A percentile compares a stretch with the other conserved stretches of the same genome.
phyloP scores from a whole-genome alignment of 2,329 filamentous ascomycete genomes.

The Gnomoniopsis sp. region DNA sequence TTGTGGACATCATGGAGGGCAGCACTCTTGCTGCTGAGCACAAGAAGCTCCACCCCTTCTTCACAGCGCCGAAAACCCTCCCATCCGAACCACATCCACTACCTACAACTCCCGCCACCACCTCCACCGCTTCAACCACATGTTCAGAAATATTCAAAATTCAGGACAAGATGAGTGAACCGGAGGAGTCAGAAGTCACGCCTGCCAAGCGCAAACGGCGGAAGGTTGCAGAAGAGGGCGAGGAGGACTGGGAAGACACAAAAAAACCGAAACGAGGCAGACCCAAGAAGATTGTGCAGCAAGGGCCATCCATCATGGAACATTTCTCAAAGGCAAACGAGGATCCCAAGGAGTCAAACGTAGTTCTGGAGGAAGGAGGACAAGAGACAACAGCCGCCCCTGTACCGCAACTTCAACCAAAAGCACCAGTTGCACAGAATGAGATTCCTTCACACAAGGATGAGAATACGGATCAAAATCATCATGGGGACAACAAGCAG shows the following conservation, averaged over 20 bases:
- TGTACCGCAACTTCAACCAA: background rate
- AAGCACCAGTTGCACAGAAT: background rate
- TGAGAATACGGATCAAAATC: background rate
- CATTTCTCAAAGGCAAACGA: conserved; percentile 21
- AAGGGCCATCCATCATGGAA: conserved; percentile 21
- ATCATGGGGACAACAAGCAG: background rate
- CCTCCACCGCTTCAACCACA: background rate
- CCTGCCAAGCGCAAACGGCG: conserved; percentile 22
- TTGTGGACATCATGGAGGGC: conserved; percentile 43
- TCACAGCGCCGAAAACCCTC: conserved; percentile 30
- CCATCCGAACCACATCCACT: background rate
- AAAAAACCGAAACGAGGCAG: conserved; percentile 22
- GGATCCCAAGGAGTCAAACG: conserved; percentile 13
- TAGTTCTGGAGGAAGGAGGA: background rate
- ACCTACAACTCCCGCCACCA: background rate
- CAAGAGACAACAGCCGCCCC: background rate
- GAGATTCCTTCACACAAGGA: background rate
- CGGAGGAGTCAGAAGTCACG: conserved; percentile 11
- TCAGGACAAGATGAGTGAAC: background rate
- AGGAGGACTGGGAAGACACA: conserved; percentile 17
- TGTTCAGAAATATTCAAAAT: background rate
- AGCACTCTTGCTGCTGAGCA: conserved; percentile 32
- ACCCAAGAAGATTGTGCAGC: conserved; percentile 23
- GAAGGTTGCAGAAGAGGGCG: conserved; percentile 21
- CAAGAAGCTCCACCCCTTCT: conserved; percentile 56